Conservation (phyloP, 768 basidiomycete genomes). For the Mycena polygramma region DNA sequence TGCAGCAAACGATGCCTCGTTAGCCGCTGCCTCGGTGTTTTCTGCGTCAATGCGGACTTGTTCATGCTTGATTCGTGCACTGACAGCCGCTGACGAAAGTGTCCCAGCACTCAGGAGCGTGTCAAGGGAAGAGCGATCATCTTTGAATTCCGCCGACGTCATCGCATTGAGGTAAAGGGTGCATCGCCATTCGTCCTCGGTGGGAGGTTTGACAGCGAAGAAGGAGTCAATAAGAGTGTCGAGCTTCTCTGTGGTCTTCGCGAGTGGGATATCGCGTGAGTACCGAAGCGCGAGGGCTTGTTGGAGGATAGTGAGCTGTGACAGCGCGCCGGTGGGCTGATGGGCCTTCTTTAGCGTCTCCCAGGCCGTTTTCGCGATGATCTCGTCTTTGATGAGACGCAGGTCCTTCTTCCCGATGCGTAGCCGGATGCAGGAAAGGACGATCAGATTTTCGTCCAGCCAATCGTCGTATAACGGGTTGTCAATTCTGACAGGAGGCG, state of each 20-base stretch:
- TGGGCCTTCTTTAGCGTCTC: conserved; percentile 1
- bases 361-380: neutral
- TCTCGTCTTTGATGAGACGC: no score
- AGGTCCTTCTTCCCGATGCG: no score
- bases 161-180: conserved; percentile 22
- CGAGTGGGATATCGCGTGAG: neutral
- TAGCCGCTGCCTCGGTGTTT: neutral
- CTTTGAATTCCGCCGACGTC: conserved; percentile 5
- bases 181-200: conserved; percentile 13
- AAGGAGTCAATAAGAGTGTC: conserved; percentile 11
- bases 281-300: conserved; percentile 7
- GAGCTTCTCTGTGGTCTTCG: neutral
- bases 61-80: conserved; percentile 20
- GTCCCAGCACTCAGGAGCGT: conserved; percentile 11
- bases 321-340: conserved; percentile 10
- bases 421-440: no score
- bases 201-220: conserved; percentile 17
- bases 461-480: conserved; percentile 8
- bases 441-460: no score
- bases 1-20: conserved; percentile 4
- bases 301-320: conserved; percentile 19
- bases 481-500: neutral
- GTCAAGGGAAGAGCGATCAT: conserved; percentile 14
- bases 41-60: conserved; percentile 13
- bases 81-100: conserved; percentile 11